phyloP scores from a whole-genome alignment of 108 stramenopile genomes.

The Phaeodactylum tricornutum region DNA sequence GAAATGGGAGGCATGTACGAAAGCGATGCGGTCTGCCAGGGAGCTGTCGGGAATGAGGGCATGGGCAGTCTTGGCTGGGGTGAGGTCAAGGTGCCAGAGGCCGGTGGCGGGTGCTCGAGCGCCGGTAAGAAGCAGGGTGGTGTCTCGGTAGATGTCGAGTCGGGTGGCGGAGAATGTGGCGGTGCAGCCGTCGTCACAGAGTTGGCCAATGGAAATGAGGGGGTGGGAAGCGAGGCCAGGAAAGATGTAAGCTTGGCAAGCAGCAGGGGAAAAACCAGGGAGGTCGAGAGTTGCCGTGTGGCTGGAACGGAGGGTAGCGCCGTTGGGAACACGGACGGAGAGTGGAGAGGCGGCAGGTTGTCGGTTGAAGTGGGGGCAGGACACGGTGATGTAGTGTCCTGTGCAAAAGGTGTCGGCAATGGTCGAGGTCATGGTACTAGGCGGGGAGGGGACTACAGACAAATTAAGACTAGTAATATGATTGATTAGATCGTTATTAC shows the following conservation, averaged over 20 bases:
- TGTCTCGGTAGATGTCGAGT: constrained; percentile 6
- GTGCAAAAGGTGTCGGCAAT: background rate
- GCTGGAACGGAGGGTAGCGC: background rate
- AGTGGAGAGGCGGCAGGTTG: background rate
- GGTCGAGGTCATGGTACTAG: no score
- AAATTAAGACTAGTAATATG: no score
- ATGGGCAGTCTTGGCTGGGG: no score
- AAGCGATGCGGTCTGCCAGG: constrained; percentile 7
- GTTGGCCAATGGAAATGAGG: constrained; percentile 9
- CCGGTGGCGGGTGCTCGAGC: no score
- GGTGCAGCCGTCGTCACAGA: constrained; percentile 15
- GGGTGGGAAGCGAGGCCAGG: background rate
- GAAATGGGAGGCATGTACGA: constrained; percentile 17
- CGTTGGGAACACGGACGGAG: background rate
- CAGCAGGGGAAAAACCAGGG: background rate
- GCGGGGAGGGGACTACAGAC: no score
- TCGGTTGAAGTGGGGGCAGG: background rate
- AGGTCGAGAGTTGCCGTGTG: background rate
- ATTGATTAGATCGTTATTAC: no score
- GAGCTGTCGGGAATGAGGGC: background rate
- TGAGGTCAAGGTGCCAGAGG: no score
- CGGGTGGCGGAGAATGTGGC: constrained; percentile 5
- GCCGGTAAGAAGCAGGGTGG: constrained; percentile 1
- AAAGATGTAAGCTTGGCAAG: constrained; percentile 2
- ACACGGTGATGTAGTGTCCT: background rate